Conservation (phyloP, 805 yeast genomes). For the Wickerhamiella alocasiicola region DNA sequence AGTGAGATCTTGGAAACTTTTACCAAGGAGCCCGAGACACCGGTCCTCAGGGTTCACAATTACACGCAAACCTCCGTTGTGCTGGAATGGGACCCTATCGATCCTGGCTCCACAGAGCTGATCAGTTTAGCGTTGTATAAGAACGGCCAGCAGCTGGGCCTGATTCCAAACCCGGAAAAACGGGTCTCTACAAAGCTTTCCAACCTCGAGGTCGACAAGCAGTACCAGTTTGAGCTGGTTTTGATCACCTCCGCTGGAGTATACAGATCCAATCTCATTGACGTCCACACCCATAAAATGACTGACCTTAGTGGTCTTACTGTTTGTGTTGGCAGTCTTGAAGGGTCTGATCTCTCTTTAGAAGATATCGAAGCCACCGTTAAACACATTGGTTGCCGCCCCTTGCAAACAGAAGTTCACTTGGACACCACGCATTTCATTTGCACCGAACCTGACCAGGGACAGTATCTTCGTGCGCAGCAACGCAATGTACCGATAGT, state of each 20-base stretch:
- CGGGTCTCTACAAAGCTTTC: constrained; percentile 77
- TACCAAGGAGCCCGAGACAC: constrained; percentile 63
- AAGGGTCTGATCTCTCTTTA: constrained; percentile 37
- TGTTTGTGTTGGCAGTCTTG: constrained; percentile 72
- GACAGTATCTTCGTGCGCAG: constrained; percentile 66
- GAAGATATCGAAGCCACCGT: constrained; percentile 53
- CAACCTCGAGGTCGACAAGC: constrained; percentile 79
- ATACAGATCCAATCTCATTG: constrained; percentile 52
- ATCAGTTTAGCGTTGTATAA: constrained; percentile 67
- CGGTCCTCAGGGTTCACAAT: constrained; percentile 56
- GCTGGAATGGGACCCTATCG: constrained; percentile 82
- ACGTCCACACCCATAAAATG: constrained; percentile 84
- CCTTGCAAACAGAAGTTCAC: constrained; percentile 56
- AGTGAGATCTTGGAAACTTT: constrained; percentile 57
- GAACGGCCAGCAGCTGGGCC: constrained; percentile 54
- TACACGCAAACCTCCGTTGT: constrained; percentile 92
- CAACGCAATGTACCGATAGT: constrained; percentile 85
- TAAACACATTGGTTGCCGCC: constrained; percentile 67
- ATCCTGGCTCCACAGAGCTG: constrained; percentile 70
- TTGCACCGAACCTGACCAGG: constrained; percentile 57
- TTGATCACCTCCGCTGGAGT: constrained; percentile 87
- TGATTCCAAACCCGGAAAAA: constrained; percentile 69
- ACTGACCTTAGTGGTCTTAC: constrained; percentile 89
- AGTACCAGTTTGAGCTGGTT: constrained; percentile 65
- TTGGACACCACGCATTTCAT: constrained; percentile 93